Evolutionary conservation across 345 rosid genomes (phyloP), one percentile per base, ranked within the genome.

Genomic region (Dimocarpus longan): DNA sequence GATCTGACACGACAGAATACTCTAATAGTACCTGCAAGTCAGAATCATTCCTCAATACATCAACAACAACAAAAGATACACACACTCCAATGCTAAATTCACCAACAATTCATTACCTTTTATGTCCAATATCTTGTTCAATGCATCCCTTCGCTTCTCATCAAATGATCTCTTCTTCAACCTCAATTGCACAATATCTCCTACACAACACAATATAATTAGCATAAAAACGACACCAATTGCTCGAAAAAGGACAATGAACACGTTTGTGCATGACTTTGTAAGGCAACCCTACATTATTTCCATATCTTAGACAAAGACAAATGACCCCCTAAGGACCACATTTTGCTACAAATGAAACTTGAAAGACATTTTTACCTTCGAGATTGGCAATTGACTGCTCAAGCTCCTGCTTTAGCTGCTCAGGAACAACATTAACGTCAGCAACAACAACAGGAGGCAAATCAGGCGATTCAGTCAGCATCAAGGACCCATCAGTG

Each of bases 1-100:
- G 94, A 97, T 63, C 94, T 89, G 39, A 93, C 91, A 73, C 98
- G 87, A 80, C 98, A 93, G 83, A 93, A 92, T 59, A 92, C 95
- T 70, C 98, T 87, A 77, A 95, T 95, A 28, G 88, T 84, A 68
- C 98, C 98, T 93, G 93, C 83, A 87, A 79, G 70, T 80, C 63
- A 28, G n/a, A n/a, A n/a, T n/a, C n/a, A n/a, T n/a, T n/a, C n/a
- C n/a, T n/a, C n/a, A 16, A 6, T 7, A 46, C 52, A 46, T 1
- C 8, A 46, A 8, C 52, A 46, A 26, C 3, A 24, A 16, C 22
- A 5, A 42, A 68, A 79, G 73, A 66, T 46, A 32, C 37, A 19
- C 37, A 8, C 72, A 79, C 50, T 8, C 59, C 54, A 21, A n/a
- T 76, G 15, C 16, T 68, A 21, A 52, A 24, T 60, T 56, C 73